Evolutionary conservation across 2,329 filamentous ascomycete species (phyloP).

Genomic region (Monosporascus cannonballus): DNA sequence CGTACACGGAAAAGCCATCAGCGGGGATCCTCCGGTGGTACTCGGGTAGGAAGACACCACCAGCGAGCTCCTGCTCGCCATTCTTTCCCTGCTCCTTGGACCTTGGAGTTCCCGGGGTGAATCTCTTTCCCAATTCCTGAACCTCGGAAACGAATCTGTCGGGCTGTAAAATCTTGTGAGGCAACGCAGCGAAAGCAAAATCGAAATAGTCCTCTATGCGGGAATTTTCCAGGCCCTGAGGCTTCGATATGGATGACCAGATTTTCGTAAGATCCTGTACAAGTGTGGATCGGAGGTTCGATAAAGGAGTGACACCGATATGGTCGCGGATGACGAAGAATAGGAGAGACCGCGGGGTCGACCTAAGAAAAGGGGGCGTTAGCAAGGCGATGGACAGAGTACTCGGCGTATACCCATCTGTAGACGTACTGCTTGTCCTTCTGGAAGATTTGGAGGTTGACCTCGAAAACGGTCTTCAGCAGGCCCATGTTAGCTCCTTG

Average conservation of each 20-base stretch:
- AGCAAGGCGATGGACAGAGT: conserved; percentile 3
- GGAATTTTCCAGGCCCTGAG: conserved; percentile 78
- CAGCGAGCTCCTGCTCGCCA: conserved; percentile 66
- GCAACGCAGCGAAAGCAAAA: conserved; percentile 91
- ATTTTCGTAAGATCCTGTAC: conserved; percentile 87
- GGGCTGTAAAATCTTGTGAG: conserved; percentile 93
- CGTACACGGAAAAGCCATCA: conserved; percentile 93
- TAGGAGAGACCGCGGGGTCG: conserved; percentile 80
- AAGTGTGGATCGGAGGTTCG: conserved; percentile 84
- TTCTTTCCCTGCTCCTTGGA: conserved; percentile 53
- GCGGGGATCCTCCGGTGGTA: conserved; percentile 95
- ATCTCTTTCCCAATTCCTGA: conserved; percentile 71
- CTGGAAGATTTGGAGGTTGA: conserved; percentile 93
- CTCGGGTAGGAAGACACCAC: conserved; percentile 82
- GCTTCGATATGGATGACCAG: conserved; percentile 90
- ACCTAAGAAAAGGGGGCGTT: conserved; percentile 42
- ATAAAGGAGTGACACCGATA: conserved; percentile 82
- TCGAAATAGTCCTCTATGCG: conserved; percentile 97
- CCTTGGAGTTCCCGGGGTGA: conserved; percentile 73
- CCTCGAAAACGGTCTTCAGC: conserved; percentile 97
- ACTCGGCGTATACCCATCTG: neutral
- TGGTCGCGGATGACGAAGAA: conserved; percentile 99
- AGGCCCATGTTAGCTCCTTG: conserved; percentile 98
- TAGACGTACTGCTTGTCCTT: conserved; percentile 80
- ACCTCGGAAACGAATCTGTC: conserved; percentile 84